These are phyloP conservation scores for Pyrenula aspistea DNA, from an alignment of 495 filamentous ascomycete species.

Conservation along the genomic window DNA sequence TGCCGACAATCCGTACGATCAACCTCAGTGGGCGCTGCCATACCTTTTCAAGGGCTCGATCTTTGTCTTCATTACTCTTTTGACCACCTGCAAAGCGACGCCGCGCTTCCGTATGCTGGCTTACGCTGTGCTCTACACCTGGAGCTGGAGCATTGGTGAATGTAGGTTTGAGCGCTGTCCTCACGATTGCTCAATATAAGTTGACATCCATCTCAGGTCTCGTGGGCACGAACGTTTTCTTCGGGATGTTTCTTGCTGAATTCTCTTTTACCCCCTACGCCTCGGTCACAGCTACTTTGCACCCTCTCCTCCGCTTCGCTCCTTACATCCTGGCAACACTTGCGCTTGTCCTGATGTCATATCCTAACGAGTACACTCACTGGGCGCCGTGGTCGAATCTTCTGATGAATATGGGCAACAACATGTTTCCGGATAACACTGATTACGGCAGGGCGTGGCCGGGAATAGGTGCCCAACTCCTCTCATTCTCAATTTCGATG, in stretches of 20 bases:
- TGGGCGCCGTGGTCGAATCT: constrained; percentile 8
- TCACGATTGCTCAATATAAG: background rate
- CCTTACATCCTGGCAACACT: constrained; percentile 2
- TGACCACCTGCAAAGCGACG: constrained; percentile 12
- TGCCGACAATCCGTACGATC: constrained; percentile 16
- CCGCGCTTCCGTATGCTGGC: constrained; percentile 10
- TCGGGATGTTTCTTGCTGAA: constrained; percentile 10
- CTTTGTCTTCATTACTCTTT: constrained; percentile 13
- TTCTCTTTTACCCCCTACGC: constrained; percentile 6
- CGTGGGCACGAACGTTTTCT: constrained; percentile 8
- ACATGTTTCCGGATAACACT: constrained; percentile 6
- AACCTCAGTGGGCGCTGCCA: constrained; percentile 19
- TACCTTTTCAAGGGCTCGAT: constrained; percentile 16
- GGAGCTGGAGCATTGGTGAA: constrained; percentile 14
- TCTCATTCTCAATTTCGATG: constrained; percentile 6
- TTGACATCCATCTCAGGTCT: constrained; percentile 3
- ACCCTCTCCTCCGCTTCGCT: background rate
- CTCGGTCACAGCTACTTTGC: background rate
- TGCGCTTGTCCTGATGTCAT: constrained; percentile 7
- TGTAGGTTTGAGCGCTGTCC: constrained; percentile 5
- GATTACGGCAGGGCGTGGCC: constrained; percentile 9
- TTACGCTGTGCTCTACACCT: constrained; percentile 9
- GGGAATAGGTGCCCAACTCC: constrained; percentile 8
- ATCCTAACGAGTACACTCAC: constrained; percentile 6
- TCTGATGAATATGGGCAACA: constrained; percentile 2